Evolutionary conservation across 257 asterid species (phyloP).

Genomic region (Solanum stenotomum): DNA sequence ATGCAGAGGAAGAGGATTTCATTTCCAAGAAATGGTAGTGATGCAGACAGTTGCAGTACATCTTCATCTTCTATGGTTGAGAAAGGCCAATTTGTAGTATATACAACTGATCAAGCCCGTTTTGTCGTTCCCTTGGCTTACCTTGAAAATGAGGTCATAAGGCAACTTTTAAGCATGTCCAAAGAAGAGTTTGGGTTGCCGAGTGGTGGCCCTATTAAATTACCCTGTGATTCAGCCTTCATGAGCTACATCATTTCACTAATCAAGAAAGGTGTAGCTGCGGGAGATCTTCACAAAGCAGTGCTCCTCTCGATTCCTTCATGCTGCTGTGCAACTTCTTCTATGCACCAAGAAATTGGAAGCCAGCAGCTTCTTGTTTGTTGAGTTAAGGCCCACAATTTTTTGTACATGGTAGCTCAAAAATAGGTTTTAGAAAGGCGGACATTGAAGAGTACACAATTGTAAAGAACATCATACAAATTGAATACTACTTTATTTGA

Average conservation of each 20-base stretch:
- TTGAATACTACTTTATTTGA: no score
- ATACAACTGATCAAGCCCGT: conserved; percentile 8
- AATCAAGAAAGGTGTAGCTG: conserved; percentile 8
- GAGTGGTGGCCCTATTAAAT: conserved; percentile 8
- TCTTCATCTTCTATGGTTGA: background rate
- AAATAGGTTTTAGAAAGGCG: no score
- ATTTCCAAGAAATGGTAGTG: background rate
- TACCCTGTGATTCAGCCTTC: conserved; percentile 18
- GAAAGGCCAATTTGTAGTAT: conserved; percentile 29
- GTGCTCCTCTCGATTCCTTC: conserved; percentile 9
- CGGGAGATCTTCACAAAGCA: conserved; percentile 15
- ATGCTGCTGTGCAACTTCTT: background rate
- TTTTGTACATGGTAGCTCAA: no score
- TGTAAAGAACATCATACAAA: no score
- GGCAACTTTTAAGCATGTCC: background rate
- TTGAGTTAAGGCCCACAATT: background rate
- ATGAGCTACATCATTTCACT: conserved; percentile 9
- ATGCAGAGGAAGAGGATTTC: background rate
- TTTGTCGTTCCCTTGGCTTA: background rate
- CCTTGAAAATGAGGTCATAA: background rate
- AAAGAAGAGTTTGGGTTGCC: conserved; percentile 9
- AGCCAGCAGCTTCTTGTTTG: background rate
- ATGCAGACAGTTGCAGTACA: background rate
- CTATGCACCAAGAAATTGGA: background rate
- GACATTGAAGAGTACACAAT: background rate